These are phyloP conservation scores for Aspergillus sparsus DNA, from an alignment of 495 filamentous ascomycete genomes.

Conservation along the genomic window DNA sequence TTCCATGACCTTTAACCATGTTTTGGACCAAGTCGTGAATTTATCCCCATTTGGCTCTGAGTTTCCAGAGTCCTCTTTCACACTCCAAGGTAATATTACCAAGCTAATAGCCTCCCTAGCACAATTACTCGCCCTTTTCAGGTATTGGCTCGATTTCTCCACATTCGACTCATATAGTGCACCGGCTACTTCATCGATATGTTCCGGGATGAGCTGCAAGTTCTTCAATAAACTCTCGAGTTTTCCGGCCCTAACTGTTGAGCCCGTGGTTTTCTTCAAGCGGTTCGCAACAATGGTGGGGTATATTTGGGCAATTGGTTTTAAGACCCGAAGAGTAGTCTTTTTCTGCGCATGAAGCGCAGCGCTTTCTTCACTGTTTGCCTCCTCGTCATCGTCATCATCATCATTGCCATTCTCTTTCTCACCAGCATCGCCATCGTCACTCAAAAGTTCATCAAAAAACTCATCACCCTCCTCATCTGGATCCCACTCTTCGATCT, in stretches of 20 bases:
- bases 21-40: constrained; percentile 49
- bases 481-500: constrained; percentile 85
- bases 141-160: constrained; percentile 28
- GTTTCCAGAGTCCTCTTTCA: constrained; percentile 5
- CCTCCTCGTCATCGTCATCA: constrained; percentile 28
- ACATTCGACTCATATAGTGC: constrained; percentile 48
- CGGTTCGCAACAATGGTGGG: constrained; percentile 41
- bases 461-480: constrained; percentile 59
- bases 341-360: constrained; percentile 42
- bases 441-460: constrained; percentile 44
- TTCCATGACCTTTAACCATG: constrained; percentile 50
- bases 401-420: constrained; percentile 44
- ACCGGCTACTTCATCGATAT: constrained; percentile 51
- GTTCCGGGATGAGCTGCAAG: constrained; percentile 42
- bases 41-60: constrained; percentile 41
- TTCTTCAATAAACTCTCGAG: constrained; percentile 37
- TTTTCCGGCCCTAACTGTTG: constrained; percentile 19
- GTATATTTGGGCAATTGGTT: constrained; percentile 46
- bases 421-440: constrained; percentile 45
- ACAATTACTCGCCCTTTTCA: constrained; percentile 31
- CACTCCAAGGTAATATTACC: constrained; percentile 32
- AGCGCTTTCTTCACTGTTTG: constrained; percentile 32
- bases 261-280: constrained; percentile 33
- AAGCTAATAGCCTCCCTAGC: constrained; percentile 35
- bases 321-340: constrained; percentile 39